Conservation (phyloP, 495 filamentous ascomycete genomes). For the Hypoxylon lienhwacheense region DNA sequence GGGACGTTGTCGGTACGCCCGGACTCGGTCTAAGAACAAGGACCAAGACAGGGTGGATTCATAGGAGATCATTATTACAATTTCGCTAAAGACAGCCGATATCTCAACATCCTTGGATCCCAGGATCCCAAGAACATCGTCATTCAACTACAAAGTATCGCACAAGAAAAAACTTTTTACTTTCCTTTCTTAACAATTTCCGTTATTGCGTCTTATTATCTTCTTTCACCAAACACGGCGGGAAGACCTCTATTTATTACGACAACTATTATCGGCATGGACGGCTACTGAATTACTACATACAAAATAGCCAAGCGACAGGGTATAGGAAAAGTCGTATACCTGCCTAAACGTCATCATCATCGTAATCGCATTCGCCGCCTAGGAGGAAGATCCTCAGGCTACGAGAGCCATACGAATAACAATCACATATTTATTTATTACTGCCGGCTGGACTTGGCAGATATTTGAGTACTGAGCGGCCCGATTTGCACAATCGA, state of each 20-base stretch:
- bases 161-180: conserved; percentile 13
- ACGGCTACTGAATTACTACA: conserved; percentile 25
- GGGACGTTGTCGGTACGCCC: conserved; percentile 31
- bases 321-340: conserved; percentile 16
- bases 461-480: conserved; percentile 9
- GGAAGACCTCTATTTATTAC: conserved; percentile 26
- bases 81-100: conserved; percentile 40
- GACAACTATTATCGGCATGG: conserved; percentile 27
- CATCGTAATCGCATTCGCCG: conserved; percentile 35
- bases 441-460: conserved; percentile 6
- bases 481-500: conserved; percentile 16
- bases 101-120: conserved; percentile 28
- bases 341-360: conserved; percentile 13
- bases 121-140: conserved; percentile 32
- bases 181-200: conserved; percentile 21
- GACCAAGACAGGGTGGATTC: conserved; percentile 11
- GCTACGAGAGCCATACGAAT: conserved; percentile 21
- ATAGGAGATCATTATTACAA: conserved; percentile 32
- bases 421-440: conserved; percentile 14
- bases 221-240: conserved; percentile 13
- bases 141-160: conserved; percentile 28
- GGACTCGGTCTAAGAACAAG: background rate
- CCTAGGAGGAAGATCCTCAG: conserved; percentile 14
- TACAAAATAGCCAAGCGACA: conserved; percentile 27
- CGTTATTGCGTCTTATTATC: too few relatives aligned